These are phyloP conservation scores for Phytopythium chamaehyphon DNA, from an alignment of 352 stramenopile species.

Conservation along the genomic window DNA sequence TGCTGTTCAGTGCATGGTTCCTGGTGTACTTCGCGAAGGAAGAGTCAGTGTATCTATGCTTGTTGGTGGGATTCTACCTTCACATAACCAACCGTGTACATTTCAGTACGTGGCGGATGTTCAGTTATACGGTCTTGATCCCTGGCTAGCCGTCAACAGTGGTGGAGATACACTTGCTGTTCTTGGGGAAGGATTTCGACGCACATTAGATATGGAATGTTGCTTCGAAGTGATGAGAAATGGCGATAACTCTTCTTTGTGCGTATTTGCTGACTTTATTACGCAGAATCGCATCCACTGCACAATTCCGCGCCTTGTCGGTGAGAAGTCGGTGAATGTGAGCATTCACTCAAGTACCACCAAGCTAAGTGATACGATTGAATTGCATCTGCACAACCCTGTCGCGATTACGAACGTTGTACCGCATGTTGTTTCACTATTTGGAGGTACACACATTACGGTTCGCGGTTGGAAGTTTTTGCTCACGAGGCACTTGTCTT, in stretches of 20 bases:
- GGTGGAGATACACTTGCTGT: conserved; percentile 28
- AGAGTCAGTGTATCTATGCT: conserved; percentile 18
- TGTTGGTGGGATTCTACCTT: conserved; percentile 19
- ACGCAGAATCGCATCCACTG: conserved; percentile 30
- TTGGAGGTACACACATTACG: conserved; percentile 36
- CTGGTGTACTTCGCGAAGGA: conserved; percentile 11
- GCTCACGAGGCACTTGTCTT: conserved; percentile 46
- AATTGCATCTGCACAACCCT: conserved; percentile 24
- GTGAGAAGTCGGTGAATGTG: conserved; percentile 9
- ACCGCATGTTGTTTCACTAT: conserved; percentile 20
- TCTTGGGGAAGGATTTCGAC: conserved; percentile 41
- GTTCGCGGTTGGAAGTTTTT: conserved; percentile 51
- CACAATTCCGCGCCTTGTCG: conserved; percentile 17
- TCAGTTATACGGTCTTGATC: conserved; percentile 34
- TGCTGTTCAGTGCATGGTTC: conserved; percentile 17
- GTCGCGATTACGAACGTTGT: conserved; percentile 20
- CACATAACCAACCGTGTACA: conserved; percentile 11
- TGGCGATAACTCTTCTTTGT: conserved; percentile 5
- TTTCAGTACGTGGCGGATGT: conserved; percentile 33
- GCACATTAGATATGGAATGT: conserved; percentile 35
- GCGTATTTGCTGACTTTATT: conserved; percentile 21
- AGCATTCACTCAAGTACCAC: conserved; percentile 18
- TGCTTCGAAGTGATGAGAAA: conserved; percentile 28
- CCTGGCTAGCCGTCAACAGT: conserved; percentile 32
- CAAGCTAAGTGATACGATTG: conserved; percentile 6